phyloP scores from a whole-genome alignment of 2,329 filamentous ascomycete species.

The Penicillium capsulatum region DNA sequence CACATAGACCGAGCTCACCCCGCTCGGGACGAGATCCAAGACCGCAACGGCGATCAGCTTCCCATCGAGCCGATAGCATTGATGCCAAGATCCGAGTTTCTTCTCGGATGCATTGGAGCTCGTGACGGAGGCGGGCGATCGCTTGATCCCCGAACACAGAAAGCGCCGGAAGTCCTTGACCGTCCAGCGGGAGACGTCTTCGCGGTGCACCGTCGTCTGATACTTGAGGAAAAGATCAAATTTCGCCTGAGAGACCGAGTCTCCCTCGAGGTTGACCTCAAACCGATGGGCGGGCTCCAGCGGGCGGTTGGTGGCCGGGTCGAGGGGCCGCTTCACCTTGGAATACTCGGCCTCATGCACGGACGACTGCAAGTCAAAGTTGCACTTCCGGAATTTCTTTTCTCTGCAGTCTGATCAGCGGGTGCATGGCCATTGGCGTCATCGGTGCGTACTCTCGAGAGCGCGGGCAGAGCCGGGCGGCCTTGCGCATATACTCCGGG shows the following conservation, averaged over 20 bases:
- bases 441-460: slow-evolving; percentile 40
- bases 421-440: neutral
- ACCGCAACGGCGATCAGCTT: slow-evolving; percentile 48
- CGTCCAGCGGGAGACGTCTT: slow-evolving; percentile 43
- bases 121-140: slow-evolving; percentile 27
- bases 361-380: slow-evolving; percentile 41
- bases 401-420: slow-evolving; percentile 32
- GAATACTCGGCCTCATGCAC: slow-evolving; percentile 46
- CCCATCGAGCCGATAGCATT: slow-evolving; percentile 49
- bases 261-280: slow-evolving; percentile 47
- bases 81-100: slow-evolving; percentile 49
- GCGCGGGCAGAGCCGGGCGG: slow-evolving; percentile 44
- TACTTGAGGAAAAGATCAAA: slow-evolving; percentile 47
- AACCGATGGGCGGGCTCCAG: slow-evolving; percentile 49
- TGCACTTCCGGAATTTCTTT: slow-evolving; percentile 41
- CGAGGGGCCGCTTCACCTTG: slow-evolving; percentile 42
- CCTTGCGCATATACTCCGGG: slow-evolving; percentile 45
- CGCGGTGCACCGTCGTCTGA: slow-evolving; percentile 45
- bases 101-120: slow-evolving; percentile 37
- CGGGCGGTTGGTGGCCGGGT: slow-evolving; percentile 41
- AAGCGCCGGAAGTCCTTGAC: slow-evolving; percentile 46
- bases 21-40: slow-evolving; percentile 45
- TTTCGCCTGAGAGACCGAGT: slow-evolving; percentile 47
- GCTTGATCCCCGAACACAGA: slow-evolving; percentile 45
- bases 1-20: slow-evolving; percentile 49